Evolutionary conservation across 129 eudicot species (phyloP).

Genomic region (Tagetes patula): DNA sequence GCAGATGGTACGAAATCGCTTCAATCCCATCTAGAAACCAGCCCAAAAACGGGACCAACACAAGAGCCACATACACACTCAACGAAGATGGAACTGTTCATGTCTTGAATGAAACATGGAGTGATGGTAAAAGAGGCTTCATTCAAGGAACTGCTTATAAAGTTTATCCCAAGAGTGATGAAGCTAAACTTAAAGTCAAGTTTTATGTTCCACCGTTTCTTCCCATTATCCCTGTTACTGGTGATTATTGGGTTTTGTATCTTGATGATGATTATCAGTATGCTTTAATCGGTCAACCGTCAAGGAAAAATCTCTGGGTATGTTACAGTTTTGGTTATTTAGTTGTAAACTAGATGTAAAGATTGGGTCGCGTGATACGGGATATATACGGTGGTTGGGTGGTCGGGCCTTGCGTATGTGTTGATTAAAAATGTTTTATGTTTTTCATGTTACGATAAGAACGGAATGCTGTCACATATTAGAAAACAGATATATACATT

Average conservation of each 20-base stretch:
- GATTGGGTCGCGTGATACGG: too few species aligned
- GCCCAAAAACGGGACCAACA: slow-evolving; percentile 63
- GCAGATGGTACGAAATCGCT: slow-evolving; percentile 95
- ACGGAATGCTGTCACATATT: too few species aligned
- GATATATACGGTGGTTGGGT: too few species aligned
- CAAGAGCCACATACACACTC: slow-evolving; percentile 79
- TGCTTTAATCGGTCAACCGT: slow-evolving; percentile 82
- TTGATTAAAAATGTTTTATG: too few species aligned
- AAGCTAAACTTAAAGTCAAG: slow-evolving; percentile 85
- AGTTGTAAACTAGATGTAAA: background rate
- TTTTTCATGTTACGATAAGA: too few species aligned
- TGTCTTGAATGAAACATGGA: slow-evolving; percentile 87
- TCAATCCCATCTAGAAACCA: slow-evolving; percentile 69
- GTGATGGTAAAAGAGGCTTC: slow-evolving; percentile 63
- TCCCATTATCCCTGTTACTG: slow-evolving; percentile 77
- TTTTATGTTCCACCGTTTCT: slow-evolving; percentile 91
- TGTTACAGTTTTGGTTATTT: background rate
- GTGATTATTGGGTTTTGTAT: slow-evolving; percentile 82
- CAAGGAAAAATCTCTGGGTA: slow-evolving; percentile 60
- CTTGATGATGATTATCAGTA: slow-evolving; percentile 67
- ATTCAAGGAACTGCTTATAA: slow-evolving; percentile 84
- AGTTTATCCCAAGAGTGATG: slow-evolving; percentile 74
- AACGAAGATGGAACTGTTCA: slow-evolving; percentile 63
- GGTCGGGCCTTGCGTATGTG: too few species aligned
- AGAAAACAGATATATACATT: too few species aligned